Evolutionary conservation across 2,329 filamentous ascomycete species (phyloP), one percentile per base, ranked within the genome.

Genomic region (Ophiostoma triangulosporum): DNA sequence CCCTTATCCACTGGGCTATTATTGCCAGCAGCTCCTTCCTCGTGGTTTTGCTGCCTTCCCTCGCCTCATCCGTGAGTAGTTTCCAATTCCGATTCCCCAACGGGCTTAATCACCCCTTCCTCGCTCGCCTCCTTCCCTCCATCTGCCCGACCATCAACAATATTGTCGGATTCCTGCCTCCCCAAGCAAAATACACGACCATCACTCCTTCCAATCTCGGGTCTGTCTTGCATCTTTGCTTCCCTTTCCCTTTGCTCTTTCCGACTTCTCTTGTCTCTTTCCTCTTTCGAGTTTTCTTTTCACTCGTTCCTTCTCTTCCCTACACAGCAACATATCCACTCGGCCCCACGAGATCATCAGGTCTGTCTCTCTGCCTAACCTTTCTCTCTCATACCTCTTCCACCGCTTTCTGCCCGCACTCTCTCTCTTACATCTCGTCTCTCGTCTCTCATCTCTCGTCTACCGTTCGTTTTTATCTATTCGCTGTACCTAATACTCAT

Each of bases 131-230:
- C 46, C 46, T 50, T 45, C 49, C 20, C 48, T 57, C 57, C 57
- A 38, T 54, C 57, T 54, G 50, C 24, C 57, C 57, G 53, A 49
- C 50, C n/a, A 46, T 46, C 49, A 46, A 46, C 43, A 46, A 46
- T 45, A 45, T 29, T 46, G n/a, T 29, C 15, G 43, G 20, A 26
- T 54, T 52, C 11, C 15, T 49, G 29, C 33, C 54, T 29, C 36
- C 52, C 43, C 43, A 46, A 46, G 43, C 43, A 46, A 46, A 45
- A 45, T 4, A 14, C 14, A 15, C 26, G 20, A 20, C 27, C 22
- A 29, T 14, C 43, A n/a, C 43, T 29, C 24, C 26, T 46, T 46
- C 24, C 26, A 29, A 27, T 46, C 26, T 46, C 43, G 43, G 43
- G 43, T 29, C 26, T 27, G 24, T 46, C 43, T 29, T 45, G 27